Percentiles rank a stretch among this genome's conserved stretches.
These are phyloP conservation scores for Colletotrichum tropicale DNA, from an alignment of 2,329 filamentous ascomycete species.

Conservation along the genomic window DNA sequence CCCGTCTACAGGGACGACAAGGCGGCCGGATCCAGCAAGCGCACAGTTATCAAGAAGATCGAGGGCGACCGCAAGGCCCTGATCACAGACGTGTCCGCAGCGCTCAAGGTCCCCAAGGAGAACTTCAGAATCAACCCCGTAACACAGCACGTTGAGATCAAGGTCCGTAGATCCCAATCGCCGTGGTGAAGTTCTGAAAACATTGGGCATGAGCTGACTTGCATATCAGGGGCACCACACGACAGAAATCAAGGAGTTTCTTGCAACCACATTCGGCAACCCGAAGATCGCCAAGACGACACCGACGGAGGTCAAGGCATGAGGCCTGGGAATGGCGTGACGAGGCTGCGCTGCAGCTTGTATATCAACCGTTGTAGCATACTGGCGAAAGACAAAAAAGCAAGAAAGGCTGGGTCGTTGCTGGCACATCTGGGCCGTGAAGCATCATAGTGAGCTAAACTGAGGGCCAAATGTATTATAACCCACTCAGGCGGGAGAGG, in stretches of 20 bases:
- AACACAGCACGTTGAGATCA: slow-evolving; percentile 78
- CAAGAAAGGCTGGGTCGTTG: neutral
- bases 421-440: neutral
- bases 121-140: slow-evolving; percentile 60
- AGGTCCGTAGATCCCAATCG: slow-evolving; percentile 51
- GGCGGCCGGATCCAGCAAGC: slow-evolving; percentile 77
- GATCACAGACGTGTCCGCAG: slow-evolving; percentile 64
- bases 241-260: slow-evolving; percentile 7
- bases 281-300: neutral
- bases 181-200: neutral
- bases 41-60: slow-evolving; percentile 80
- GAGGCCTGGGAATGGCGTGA: neutral
- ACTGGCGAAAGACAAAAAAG: neutral
- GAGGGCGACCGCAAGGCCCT: slow-evolving; percentile 73
- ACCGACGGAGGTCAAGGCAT: neutral
- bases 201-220: neutral
- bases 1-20: slow-evolving; percentile 76
- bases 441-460: neutral
- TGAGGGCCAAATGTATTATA: neutral
- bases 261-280: neutral
- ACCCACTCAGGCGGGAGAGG: neutral
- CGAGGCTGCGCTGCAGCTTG: neutral
- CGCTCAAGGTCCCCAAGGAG: slow-evolving; percentile 60
- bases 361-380: slow-evolving; percentile 4
- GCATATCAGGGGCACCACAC: slow-evolving; percentile 5